Conservation (phyloP, 805 yeast genomes). For the Candida maris region DNA sequence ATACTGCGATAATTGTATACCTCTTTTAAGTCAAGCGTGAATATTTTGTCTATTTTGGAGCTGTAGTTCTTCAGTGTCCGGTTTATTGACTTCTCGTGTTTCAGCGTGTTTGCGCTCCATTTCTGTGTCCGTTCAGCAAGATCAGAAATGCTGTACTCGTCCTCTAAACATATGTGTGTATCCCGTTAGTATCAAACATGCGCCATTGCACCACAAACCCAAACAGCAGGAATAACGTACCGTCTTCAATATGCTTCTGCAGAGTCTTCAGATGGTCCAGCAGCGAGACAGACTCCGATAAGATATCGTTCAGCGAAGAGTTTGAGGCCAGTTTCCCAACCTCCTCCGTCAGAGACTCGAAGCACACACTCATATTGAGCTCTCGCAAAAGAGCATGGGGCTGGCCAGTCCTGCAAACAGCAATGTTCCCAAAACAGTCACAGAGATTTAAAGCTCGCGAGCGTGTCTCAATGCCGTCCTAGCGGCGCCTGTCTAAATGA, state of each 20-base stretch:
- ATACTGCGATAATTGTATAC: slow-evolving; percentile 25
- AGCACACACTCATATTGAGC: slow-evolving; percentile 11
- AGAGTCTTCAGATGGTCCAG: slow-evolving; percentile 23
- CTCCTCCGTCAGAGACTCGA: slow-evolving; percentile 28
- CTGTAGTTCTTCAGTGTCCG: slow-evolving; percentile 25
- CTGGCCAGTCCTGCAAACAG: too few species aligned
- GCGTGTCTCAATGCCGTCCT: too few species aligned
- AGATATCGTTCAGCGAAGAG: slow-evolving; percentile 27
- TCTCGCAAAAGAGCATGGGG: too few species aligned
- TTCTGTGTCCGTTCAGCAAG: slow-evolving; percentile 8
- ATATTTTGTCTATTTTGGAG: slow-evolving; percentile 25
- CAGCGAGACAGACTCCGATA: slow-evolving; percentile 26
- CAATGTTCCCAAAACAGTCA: too few species aligned
- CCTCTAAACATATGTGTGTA: too few species aligned
- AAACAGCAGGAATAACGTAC: slow-evolving; percentile 8
- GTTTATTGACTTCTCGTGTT: slow-evolving; percentile 28
- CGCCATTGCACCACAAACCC: too few species aligned
- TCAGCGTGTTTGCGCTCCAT: slow-evolving; percentile 29
- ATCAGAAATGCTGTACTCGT: slow-evolving; percentile 3
- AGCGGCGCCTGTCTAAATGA: too few species aligned
- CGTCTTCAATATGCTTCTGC: slow-evolving; percentile 17
- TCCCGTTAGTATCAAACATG: too few species aligned
- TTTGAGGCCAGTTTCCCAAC: slow-evolving; percentile 23
- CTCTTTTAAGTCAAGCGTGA: slow-evolving; percentile 22
- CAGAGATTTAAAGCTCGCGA: too few species aligned